Evolutionary conservation across 805 yeast genomes (phyloP).

Genomic region (Hanseniaspora pseudoguilliermondii): DNA sequence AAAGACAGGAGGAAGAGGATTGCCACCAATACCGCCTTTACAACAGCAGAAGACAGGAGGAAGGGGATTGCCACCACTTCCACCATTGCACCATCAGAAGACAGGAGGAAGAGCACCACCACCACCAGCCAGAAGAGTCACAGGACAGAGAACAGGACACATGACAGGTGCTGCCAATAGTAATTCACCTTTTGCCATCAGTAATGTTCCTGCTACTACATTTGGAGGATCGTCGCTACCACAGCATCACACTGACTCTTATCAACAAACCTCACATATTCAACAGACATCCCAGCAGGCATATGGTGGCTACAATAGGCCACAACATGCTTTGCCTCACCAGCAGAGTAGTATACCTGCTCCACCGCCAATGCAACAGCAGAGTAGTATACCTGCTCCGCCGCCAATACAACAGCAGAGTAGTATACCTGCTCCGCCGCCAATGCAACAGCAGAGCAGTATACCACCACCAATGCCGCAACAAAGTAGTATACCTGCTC

Average conservation of each 20-base stretch:
- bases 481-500: conserved; percentile 14
- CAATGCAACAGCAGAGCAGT: conserved; percentile 20
- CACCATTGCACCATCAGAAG: conserved; percentile 17
- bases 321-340: not conserved
- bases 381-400: conserved; percentile 1
- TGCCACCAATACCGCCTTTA: conserved; percentile 5
- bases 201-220: conserved; percentile 14
- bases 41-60: conserved; percentile 16
- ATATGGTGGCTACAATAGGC: conserved; percentile 6
- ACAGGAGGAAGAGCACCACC: conserved; percentile 14
- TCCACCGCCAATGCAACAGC: conserved; percentile 15
- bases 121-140: conserved; percentile 9
- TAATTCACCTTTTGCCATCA: conserved; percentile 14
- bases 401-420: conserved; percentile 5
- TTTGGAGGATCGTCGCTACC: conserved; percentile 14
- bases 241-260: not conserved
- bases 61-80: conserved; percentile 19
- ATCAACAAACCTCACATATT: not conserved
- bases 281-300: conserved; percentile 15
- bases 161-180: conserved; percentile 11
- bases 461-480: conserved; percentile 13
- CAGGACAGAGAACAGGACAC: conserved; percentile 12
- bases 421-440: conserved; percentile 18
- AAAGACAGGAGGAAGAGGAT: conserved; percentile 7
- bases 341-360: not conserved